Base-by-base conservation (phyloP, 2,329 filamentous ascomycete genomes). In the Ophiostoma piceae region DNA sequence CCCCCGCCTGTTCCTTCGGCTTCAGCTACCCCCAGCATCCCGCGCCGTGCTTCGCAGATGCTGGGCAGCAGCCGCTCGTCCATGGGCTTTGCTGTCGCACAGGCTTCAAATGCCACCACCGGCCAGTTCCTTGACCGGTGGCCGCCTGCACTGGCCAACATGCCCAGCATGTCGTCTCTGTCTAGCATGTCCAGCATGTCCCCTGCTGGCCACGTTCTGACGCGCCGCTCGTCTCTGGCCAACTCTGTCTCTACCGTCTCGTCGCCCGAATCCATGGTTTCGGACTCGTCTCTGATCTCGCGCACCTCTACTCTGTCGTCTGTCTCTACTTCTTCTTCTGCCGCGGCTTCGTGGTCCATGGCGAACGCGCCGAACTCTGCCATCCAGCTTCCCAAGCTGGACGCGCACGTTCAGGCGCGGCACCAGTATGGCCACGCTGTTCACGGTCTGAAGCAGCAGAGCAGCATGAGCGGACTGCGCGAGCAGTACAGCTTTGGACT, bases 221-320 rank as follows among this genome's bases (percentile, higher is more conserved):
- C 80, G 51, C 87, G 87, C 71, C 86, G 87, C 72, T 88, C 87
- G 16, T 89, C 87, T 19, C 83, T 89, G 71, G 87, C 86, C 76
- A 87, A 84, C 75, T 87, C 87, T 22, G 80, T 87, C 74, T 89
- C 87, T 35, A 85, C 85, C 39, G 84, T 84, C 43, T 89, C 87
- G 71, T 89, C 87, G 37, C 87, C 87, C 72, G 87, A 89, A 76
- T 89, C 87, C 69, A 89, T 89, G 87, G 79, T 89, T 65, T 89
- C 87, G 71, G 87, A 89, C 76, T 81, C 82, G 70, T 88, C 84
- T 71, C 83, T 83, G 72, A 83, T 86, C 73, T 89, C 87, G 73
- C 85, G 86, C 5, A 12, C 66, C 6, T 67, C 66, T 14, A 67
- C 66, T 51, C 29, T 41, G 19, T 67, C 66, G 66, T 67, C 66